Evolutionary conservation across 139 green algal species (phyloP).

Genomic region (Ulvella scutata): DNA sequence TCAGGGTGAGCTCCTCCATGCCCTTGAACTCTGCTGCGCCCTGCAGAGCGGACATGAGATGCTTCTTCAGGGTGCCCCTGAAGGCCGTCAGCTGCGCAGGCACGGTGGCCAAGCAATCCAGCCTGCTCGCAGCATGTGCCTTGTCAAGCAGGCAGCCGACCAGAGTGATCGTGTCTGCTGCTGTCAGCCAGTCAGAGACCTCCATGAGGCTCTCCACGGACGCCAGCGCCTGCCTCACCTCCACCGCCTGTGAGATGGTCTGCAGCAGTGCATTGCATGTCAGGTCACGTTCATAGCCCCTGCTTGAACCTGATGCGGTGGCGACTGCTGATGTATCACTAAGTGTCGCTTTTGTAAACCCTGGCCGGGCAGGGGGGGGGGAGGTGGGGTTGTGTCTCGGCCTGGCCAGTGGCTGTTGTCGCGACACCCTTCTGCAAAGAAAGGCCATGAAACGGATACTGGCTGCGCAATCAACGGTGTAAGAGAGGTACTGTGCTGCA

Average conservation of each 20-base stretch:
- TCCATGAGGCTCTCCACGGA: background rate
- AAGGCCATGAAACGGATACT: background rate
- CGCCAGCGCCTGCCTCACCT: background rate
- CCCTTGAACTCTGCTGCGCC: background rate
- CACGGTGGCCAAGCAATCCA: background rate
- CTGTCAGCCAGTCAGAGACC: background rate
- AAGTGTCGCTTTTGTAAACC: no score
- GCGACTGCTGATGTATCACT: background rate
- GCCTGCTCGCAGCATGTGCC: background rate
- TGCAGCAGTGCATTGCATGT: background rate
- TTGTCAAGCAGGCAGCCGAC: background rate
- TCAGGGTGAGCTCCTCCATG: background rate
- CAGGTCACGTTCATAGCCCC: background rate
- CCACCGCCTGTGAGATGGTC: background rate
- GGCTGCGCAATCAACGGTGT: background rate
- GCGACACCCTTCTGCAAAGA: background rate
- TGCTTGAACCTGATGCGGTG: background rate
- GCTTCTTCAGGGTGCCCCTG: background rate
- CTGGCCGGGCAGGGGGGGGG: no score
- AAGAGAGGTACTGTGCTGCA: background rate
- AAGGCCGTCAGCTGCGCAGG: background rate
- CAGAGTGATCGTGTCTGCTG: background rate
- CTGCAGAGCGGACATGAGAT: background rate
- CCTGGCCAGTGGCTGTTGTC: background rate
- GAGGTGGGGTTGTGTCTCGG: no score